Percentiles rank a stretch among this genome's conserved stretches.
phyloP scores from a whole-genome alignment of 2,329 filamentous ascomycete genomes.

The Stagonosporopsis vannaccii region DNA sequence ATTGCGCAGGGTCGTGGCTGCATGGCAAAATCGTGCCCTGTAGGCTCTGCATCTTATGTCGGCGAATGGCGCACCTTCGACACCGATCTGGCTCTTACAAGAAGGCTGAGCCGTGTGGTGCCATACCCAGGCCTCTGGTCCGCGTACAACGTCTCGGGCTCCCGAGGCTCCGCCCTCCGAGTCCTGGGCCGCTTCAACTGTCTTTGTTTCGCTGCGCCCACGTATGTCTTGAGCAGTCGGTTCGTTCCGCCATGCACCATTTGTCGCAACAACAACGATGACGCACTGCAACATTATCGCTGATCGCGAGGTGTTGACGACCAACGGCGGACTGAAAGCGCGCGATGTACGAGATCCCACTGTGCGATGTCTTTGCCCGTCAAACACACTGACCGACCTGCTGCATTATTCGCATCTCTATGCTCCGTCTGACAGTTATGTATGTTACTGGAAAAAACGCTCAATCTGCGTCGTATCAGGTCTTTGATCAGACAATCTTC shows the following conservation, averaged over 20 bases:
- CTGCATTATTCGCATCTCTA: background rate
- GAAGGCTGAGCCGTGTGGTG: too few species aligned
- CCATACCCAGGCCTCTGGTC: too few species aligned
- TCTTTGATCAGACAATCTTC: background rate
- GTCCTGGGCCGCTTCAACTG: background rate
- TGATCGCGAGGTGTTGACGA: background rate
- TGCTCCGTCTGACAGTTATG: background rate
- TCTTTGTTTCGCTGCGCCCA: background rate
- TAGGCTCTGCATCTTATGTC: too few species aligned
- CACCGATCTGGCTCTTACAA: background rate
- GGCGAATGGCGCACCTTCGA: background rate
- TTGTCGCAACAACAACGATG: background rate
- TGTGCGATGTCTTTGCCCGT: too few species aligned
- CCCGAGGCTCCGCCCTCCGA: too few species aligned
- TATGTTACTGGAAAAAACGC: background rate
- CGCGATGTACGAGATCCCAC: background rate
- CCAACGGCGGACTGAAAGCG: background rate
- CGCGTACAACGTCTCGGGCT: conserved; percentile 11
- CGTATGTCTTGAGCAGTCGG: background rate
- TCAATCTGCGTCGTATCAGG: background rate
- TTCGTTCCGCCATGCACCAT: background rate
- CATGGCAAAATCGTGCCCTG: too few species aligned
- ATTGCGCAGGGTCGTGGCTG: too few species aligned
- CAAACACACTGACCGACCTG: background rate
- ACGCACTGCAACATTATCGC: background rate